These are phyloP conservation scores for Trifolium pratense DNA, from an alignment of 306 rosid genomes.

Conservation along the genomic window DNA sequence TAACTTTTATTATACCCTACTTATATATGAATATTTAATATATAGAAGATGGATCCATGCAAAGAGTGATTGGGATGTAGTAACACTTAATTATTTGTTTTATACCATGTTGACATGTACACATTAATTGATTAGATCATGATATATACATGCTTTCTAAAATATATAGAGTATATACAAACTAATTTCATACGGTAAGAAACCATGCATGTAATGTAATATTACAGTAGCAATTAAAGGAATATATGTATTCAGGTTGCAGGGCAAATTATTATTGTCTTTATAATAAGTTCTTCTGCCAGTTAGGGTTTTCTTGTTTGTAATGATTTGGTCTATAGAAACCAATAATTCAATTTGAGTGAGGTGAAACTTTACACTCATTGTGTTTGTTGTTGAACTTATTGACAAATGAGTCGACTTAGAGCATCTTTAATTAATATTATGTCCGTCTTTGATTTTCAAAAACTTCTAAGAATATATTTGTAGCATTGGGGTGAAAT, in stretches of 20 bases:
- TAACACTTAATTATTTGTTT: constrained; percentile 11
- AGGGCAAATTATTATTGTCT: constrained; percentile 15
- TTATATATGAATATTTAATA: constrained; percentile 21
- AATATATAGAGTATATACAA: not conserved
- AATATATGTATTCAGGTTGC: not conserved
- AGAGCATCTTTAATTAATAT: not conserved
- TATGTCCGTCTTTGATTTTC: not conserved
- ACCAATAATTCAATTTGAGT: constrained; percentile 13
- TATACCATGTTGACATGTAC: constrained; percentile 39
- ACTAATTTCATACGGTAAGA: not conserved
- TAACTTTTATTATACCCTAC: constrained; percentile 40
- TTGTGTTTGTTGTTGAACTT: not conserved
- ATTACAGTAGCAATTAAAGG: not conserved
- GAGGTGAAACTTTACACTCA: not conserved
- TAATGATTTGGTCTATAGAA: constrained; percentile 3
- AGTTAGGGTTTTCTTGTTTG: constrained; percentile 2
- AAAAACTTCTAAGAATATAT: too few relatives aligned
- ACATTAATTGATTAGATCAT: constrained; percentile 45
- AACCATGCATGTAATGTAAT: not conserved
- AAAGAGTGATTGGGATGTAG: constrained; percentile 35
- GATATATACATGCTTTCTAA: not conserved
- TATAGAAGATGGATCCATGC: constrained; percentile 45
- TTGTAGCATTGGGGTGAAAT: not conserved
- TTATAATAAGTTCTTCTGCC: not conserved
- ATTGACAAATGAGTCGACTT: not conserved